Conservation (phyloP, 352 stramenopile species). For the Globisporangium polare region DNA sequence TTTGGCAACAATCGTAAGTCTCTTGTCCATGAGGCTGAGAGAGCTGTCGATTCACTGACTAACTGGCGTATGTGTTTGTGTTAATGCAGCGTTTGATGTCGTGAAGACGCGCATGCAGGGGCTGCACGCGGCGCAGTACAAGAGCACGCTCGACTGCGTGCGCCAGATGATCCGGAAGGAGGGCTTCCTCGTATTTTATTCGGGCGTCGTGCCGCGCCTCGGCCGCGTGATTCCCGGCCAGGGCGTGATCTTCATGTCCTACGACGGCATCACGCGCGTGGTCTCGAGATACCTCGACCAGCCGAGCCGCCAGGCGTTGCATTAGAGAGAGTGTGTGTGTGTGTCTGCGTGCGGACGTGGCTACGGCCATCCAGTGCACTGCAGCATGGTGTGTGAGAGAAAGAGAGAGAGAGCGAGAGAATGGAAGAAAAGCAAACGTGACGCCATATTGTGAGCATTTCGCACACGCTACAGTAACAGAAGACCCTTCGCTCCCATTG, state of each 20-base stretch:
- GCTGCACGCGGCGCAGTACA: conserved; percentile 73
- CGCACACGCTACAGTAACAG: background rate
- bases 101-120: conserved; percentile 90
- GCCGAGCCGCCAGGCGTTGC: conserved; percentile 7
- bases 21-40: conserved; percentile 1
- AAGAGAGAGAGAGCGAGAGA: background rate
- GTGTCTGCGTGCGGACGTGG: background rate
- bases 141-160: conserved; percentile 78
- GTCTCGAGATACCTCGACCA: conserved; percentile 55
- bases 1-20: conserved; percentile 95
- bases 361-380: too few relatives aligned
- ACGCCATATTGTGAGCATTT: background rate
- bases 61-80: background rate
- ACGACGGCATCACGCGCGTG: conserved; percentile 70
- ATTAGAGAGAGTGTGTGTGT: background rate
- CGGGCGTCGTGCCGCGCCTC: conserved; percentile 89
- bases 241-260: conserved; percentile 97
- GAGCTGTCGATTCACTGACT: background rate
- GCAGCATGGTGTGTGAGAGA: background rate
- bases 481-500: background rate
- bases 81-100: conserved; percentile 71
- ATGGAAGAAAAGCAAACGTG: too few relatives aligned
- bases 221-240: conserved; percentile 95
- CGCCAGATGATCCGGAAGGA: conserved; percentile 77
- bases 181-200: conserved; percentile 89